These are phyloP conservation scores for Aphanoascus verrucosus DNA, from an alignment of 2,329 filamentous ascomycete genomes.

Conservation along the genomic window DNA sequence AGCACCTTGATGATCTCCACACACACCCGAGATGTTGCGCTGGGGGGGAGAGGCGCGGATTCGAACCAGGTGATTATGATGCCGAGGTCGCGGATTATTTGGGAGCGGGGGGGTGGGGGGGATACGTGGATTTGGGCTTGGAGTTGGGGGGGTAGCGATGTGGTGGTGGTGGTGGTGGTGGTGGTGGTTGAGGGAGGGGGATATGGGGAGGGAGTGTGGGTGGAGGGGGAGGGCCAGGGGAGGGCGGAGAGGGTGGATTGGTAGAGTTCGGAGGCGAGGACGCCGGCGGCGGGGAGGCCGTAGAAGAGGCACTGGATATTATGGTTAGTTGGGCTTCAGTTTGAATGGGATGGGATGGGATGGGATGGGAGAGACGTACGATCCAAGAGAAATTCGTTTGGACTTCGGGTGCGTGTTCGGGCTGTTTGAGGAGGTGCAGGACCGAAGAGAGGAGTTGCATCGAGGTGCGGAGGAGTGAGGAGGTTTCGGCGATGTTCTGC, in stretches of 20 bases:
- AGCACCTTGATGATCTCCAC: slow-evolving; percentile 19
- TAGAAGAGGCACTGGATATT: slow-evolving; percentile 17
- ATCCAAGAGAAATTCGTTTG: slow-evolving; percentile 17
- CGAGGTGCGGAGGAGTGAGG: slow-evolving; percentile 18
- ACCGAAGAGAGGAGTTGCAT: slow-evolving; percentile 19
- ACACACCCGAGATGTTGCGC: slow-evolving; percentile 11
- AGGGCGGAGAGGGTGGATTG: slow-evolving; percentile 17
- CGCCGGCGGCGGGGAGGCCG: slow-evolving; percentile 18
- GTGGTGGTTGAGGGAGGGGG: slow-evolving; percentile 15
- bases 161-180: slow-evolving; percentile 14
- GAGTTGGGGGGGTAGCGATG: slow-evolving; percentile 12
- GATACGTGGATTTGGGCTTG: no score
- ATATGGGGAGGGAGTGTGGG: slow-evolving; percentile 11
- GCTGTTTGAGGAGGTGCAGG: slow-evolving; percentile 18
- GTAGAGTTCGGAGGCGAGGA: slow-evolving; percentile 19
- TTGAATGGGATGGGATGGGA: not conserved
- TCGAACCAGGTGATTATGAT: slow-evolving; percentile 19
- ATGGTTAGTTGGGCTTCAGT: not conserved
- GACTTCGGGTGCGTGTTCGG: slow-evolving; percentile 11
- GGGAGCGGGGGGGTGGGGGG: slow-evolving; percentile 17
- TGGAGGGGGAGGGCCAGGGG: slow-evolving; percentile 15
- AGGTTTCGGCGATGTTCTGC: slow-evolving; percentile 14
- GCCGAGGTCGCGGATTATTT: slow-evolving; percentile 21
- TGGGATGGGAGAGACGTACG: slow-evolving; percentile 14
- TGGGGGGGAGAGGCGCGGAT: slow-evolving; percentile 8